These are phyloP conservation scores for Solanum chaucha DNA, from an alignment of 257 asterid genomes.

Conservation along the genomic window DNA sequence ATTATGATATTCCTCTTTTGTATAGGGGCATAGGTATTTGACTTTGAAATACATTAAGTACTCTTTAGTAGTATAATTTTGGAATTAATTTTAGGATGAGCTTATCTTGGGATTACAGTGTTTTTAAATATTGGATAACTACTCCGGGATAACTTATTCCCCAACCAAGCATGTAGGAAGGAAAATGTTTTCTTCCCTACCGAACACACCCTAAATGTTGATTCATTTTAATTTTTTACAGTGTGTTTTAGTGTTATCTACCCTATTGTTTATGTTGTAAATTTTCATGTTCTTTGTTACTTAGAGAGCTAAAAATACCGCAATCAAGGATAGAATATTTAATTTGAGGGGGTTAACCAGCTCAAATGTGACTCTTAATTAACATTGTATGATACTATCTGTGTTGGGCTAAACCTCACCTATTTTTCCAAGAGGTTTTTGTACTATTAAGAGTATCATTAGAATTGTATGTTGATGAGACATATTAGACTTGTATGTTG, in stretches of 20 bases:
- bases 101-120: too few species aligned
- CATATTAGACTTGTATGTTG: background rate
- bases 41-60: background rate
- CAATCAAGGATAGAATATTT: background rate
- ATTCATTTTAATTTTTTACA: background rate
- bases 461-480: background rate
- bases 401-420: background rate
- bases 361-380: background rate
- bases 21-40: background rate
- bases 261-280: background rate
- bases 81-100: too few species aligned
- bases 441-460: background rate
- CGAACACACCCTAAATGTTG: background rate
- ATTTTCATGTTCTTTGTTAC: background rate
- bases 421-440: background rate
- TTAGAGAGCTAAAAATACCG: background rate
- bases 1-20: background rate
- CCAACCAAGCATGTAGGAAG: too few species aligned
- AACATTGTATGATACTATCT: background rate
- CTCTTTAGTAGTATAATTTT: too few species aligned
- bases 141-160: too few species aligned
- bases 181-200: too few species aligned
- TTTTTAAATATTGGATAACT: too few species aligned
- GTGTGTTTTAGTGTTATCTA: background rate
- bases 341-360: background rate